Evolutionary conservation across 2,329 filamentous ascomycete species (phyloP).

Genomic region (Alternaria gaisen): DNA sequence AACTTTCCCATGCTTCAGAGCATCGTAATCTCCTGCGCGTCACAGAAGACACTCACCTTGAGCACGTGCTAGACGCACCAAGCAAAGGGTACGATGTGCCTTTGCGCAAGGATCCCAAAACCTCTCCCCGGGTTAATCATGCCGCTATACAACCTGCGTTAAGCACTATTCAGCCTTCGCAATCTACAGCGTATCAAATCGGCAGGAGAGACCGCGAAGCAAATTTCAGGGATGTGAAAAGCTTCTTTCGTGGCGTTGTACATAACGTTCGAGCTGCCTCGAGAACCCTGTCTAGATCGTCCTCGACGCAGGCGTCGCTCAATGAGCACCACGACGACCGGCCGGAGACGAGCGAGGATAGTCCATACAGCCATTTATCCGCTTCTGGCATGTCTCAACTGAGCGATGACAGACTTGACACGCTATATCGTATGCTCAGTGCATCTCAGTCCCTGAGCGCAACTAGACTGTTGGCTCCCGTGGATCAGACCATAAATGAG

Average conservation of each 20-base stretch:
- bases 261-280: slow-evolving; percentile 34
- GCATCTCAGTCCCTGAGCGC: slow-evolving; percentile 9
- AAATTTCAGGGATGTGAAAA: slow-evolving; percentile 26
- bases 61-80: slow-evolving; percentile 2
- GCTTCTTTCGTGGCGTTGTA: slow-evolving; percentile 34
- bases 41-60: slow-evolving; percentile 24
- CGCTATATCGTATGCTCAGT: neutral
- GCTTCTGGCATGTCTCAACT: neutral
- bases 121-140: slow-evolving; percentile 11
- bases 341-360: slow-evolving; percentile 12
- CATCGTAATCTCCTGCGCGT: slow-evolving; percentile 28
- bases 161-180: slow-evolving; percentile 8
- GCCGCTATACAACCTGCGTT: slow-evolving; percentile 21
- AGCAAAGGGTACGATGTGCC: slow-evolving; percentile 1
- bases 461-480: neutral
- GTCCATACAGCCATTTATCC: slow-evolving; percentile 7
- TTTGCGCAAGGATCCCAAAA: slow-evolving; percentile 10
- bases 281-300: slow-evolving; percentile 28
- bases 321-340: slow-evolving; percentile 15
- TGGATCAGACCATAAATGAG: slow-evolving; percentile 25
- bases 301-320: slow-evolving; percentile 20
- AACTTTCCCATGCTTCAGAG: slow-evolving; percentile 29
- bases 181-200: slow-evolving; percentile 12
- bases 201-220: slow-evolving; percentile 9
- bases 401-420: neutral